Evolutionary conservation across 2,329 filamentous ascomycete genomes (phyloP), one percentile per base, ranked within the genome.

Genomic region (Colletotrichum caudatum): DNA sequence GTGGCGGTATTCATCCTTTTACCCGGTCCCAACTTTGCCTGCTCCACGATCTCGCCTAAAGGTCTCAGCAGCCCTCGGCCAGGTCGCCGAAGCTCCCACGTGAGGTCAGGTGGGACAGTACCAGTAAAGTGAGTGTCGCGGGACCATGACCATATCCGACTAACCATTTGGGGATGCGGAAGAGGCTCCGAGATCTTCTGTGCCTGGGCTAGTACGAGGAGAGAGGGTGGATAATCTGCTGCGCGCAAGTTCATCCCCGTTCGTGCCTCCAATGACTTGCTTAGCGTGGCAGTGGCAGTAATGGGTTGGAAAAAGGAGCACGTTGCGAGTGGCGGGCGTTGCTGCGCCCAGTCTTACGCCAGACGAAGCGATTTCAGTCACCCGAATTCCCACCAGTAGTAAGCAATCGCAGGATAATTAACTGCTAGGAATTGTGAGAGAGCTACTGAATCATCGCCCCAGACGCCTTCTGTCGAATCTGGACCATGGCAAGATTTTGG

Each of bases 171-270:
- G 58, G 68, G 51, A 58, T 46, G 51, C 68, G 68, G 68, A 71
- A 65, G 44, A 18, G 57, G 50, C 61, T 71, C 68, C 64, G 58
- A 62, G 64, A 56, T 63, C 58, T 63, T 53, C 68, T 71, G 64
- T 68, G 68, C 68, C 68, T 71, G 58, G 68, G 37, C 39, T 71
- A 71, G 68, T 58, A 64, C 58, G 51, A 63, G 11, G 35, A 23
- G 41, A 6, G 37, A 39, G n/a, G 44, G 63, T 53, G 51, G 26
- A 53, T 46, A 68, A 23, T n/a, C 33, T 16, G 8, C 6, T 6
- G 58, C 9, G 7, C 46, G 46, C 51, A 14, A 29, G 20, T 50
- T 53, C 7, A 23, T 33, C 16, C 26, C 20, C 48, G 26, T 37
- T 41, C 39, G 35, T 33, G 2, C 9, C 35, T 23, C 3, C 12